Percentiles rank a stretch among this genome's conserved stretches.
phyloP scores from a whole-genome alignment of 257 asterid species.

The Solanum bukasovii region DNA sequence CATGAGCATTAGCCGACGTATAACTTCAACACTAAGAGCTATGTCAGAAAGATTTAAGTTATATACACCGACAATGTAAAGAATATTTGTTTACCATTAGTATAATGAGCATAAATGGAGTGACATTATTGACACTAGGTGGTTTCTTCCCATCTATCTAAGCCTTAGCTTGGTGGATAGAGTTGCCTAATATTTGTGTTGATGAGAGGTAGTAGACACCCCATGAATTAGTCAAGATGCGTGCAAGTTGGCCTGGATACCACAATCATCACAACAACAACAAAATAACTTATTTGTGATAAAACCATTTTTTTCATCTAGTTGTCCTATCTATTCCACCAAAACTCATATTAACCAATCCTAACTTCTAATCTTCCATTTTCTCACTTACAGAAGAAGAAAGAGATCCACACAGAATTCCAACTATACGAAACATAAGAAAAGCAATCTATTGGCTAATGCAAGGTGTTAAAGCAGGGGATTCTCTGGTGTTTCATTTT shows the following conservation, averaged over 20 bases:
- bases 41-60: neutral
- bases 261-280: neutral
- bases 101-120: neutral
- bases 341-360: neutral
- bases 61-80: neutral
- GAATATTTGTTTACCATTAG: neutral
- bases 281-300: neutral
- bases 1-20: neutral
- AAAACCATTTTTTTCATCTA: too few species aligned
- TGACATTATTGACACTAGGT: neutral
- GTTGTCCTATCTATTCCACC: too few species aligned
- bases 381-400: constrained; percentile 61
- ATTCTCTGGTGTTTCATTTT: constrained; percentile 76
- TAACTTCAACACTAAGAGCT: neutral
- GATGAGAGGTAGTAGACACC: neutral
- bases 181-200: neutral
- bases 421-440: constrained; percentile 82
- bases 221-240: neutral
- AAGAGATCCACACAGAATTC: constrained; percentile 62
- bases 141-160: neutral
- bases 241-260: neutral
- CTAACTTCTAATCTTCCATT: neutral
- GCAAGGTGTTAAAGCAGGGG: constrained; percentile 82
- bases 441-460: constrained; percentile 84
- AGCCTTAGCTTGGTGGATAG: neutral